Evolutionary conservation across 495 filamentous ascomycete genomes (phyloP).

Genomic region (Aspergillus nanangensis): DNA sequence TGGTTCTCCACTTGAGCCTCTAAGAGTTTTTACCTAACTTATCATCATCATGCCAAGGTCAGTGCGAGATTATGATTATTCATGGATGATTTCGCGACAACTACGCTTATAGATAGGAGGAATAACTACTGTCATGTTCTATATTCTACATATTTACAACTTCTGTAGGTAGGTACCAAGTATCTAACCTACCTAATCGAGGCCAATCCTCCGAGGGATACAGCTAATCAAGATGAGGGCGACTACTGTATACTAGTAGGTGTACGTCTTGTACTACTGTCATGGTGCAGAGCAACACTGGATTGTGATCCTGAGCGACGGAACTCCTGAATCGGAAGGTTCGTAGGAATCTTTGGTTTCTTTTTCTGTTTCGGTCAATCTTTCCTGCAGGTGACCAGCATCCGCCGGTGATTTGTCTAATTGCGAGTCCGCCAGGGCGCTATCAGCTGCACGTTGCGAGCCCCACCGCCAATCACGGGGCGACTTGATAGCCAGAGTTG

Average conservation of each 20-base stretch:
- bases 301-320: not conserved
- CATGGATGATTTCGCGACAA: not conserved
- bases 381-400: constrained; percentile 17
- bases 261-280: not conserved
- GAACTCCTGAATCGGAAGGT: not conserved
- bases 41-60: not conserved
- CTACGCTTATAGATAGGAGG: too few relatives aligned
- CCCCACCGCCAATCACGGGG: constrained; percentile 15
- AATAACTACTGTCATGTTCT: too few relatives aligned
- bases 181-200: too few relatives aligned
- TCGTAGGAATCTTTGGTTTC: not conserved
- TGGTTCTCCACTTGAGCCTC: constrained; percentile 23
- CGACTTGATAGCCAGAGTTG: not conserved
- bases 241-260: constrained; percentile 13
- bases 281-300: too few relatives aligned
- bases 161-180: too few relatives aligned
- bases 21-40: too few relatives aligned
- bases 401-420: constrained; percentile 16
- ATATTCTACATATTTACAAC: too few relatives aligned
- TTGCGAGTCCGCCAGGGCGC: constrained; percentile 16
- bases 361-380: constrained; percentile 12
- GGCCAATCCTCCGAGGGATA: too few relatives aligned
- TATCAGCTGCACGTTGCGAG: constrained; percentile 23
- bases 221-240: constrained; percentile 6
- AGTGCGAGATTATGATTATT: not conserved